Conservation (phyloP, 495 filamentous ascomycete genomes). For the Annulohypoxylon nitens region DNA sequence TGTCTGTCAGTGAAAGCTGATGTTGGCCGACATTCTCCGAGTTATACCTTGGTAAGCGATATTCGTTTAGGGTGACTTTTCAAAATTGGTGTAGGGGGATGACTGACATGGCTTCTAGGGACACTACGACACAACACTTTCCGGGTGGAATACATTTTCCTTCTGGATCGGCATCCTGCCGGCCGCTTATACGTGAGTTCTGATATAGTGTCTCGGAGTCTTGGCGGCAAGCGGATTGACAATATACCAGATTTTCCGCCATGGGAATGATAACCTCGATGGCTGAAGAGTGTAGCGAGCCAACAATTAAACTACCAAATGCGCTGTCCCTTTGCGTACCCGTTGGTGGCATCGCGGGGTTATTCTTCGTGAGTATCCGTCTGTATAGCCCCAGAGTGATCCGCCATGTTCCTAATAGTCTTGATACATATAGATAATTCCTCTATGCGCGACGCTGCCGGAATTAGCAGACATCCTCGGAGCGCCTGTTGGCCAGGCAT, state of each 20-base stretch:
- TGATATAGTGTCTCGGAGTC: background rate
- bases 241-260: constrained; percentile 58
- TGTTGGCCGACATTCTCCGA: constrained; percentile 60
- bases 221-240: constrained; percentile 5
- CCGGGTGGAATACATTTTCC: constrained; percentile 67
- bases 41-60: constrained; percentile 51
- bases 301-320: constrained; percentile 68
- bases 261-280: constrained; percentile 73
- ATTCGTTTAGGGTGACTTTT: constrained; percentile 59
- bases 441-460: constrained; percentile 59
- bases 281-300: constrained; percentile 68
- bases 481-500: constrained; percentile 66
- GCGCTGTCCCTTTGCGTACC: constrained; percentile 71
- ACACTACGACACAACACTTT: constrained; percentile 64
- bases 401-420: constrained; percentile 7
- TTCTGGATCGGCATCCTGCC: constrained; percentile 68
- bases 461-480: constrained; percentile 58
- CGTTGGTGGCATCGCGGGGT: constrained; percentile 68
- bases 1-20: constrained; percentile 68
- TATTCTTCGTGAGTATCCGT: constrained; percentile 67
- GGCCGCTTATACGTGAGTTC: constrained; percentile 63
- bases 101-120: constrained; percentile 61
- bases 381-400: constrained; percentile 44
- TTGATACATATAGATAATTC: constrained; percentile 40
- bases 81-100: constrained; percentile 56